Evolutionary conservation across 1,284 basidiomycete species (phyloP).

Genomic region (Ceratobasidium sp.): DNA sequence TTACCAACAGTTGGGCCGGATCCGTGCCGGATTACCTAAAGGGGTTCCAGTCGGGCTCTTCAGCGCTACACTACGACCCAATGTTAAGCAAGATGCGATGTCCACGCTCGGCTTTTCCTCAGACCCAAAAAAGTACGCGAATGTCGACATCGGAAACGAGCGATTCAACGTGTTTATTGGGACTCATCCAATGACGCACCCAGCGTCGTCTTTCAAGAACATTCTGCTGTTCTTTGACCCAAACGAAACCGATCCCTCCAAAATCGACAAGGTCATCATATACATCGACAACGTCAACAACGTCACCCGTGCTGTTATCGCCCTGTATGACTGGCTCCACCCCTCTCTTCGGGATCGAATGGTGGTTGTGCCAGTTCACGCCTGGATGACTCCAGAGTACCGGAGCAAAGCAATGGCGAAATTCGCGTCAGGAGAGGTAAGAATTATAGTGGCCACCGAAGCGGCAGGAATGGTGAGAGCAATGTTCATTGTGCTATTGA

Average conservation of each 20-base stretch:
- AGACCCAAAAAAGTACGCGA: neutral
- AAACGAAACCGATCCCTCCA: neutral
- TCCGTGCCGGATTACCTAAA: conserved; percentile 13
- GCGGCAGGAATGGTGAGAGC: neutral
- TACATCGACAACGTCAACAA: conserved; percentile 12
- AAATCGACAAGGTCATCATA: neutral
- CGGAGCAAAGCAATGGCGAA: conserved; percentile 4
- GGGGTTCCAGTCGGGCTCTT: neutral
- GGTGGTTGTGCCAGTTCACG: neutral
- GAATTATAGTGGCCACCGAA: neutral
- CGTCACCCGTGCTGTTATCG: conserved; percentile 7
- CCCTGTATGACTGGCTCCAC: neutral
- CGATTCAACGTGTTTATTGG: conserved; percentile 15
- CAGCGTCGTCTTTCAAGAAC: neutral
- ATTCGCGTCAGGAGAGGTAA: conserved; percentile 2
- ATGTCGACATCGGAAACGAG: conserved; percentile 24
- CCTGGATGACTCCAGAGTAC: conserved; percentile 7
- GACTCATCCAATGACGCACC: neutral
- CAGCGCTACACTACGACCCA: conserved; percentile 4
- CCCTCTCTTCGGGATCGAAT: neutral
- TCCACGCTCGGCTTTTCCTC: conserved; percentile 12
- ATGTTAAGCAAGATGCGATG: conserved; percentile 16
- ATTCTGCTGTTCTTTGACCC: neutral
- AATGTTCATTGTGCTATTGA: too few species aligned
- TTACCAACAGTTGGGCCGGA: conserved; percentile 9